Evolutionary conservation across 192 early-diverging fungal genomes (phyloP).

Genomic region (Helicostylum pulchrum): DNA sequence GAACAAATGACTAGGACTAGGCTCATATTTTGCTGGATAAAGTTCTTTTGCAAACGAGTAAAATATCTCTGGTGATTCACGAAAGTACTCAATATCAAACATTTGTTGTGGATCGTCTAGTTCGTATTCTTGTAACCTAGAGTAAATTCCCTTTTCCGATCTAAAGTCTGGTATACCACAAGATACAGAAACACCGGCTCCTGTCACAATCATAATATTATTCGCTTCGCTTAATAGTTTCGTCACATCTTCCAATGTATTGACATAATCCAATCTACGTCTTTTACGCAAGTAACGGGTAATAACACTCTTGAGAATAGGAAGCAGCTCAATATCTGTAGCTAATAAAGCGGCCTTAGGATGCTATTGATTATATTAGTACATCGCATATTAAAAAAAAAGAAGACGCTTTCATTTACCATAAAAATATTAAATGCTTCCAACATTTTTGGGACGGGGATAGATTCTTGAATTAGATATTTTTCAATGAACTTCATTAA

Average conservation of each 20-base stretch:
- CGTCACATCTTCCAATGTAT: slow-evolving; percentile 63
- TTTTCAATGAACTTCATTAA: slow-evolving; percentile 64
- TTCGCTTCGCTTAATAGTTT: slow-evolving; percentile 52
- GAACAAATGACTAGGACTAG: slow-evolving; percentile 85
- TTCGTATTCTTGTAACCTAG: slow-evolving; percentile 82
- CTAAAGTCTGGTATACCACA: slow-evolving; percentile 98
- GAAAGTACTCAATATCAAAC: slow-evolving; percentile 95
- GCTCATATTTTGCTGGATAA: slow-evolving; percentile 83
- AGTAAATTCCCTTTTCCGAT: slow-evolving; percentile 90
- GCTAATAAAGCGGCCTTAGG: slow-evolving; percentile 42
- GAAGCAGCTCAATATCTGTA: slow-evolving; percentile 57
- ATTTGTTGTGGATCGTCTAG: slow-evolving; percentile 91
- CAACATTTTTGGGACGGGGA: slow-evolving; percentile 57
- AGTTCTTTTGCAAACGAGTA: slow-evolving; percentile 95
- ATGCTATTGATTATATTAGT: slow-evolving; percentile 12
- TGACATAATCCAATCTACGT: slow-evolving; percentile 48
- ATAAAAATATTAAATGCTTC: slow-evolving; percentile 56
- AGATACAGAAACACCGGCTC: slow-evolving; percentile 87
- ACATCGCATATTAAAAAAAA: neutral
- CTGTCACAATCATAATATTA: slow-evolving; percentile 89
- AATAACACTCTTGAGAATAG: slow-evolving; percentile 54
- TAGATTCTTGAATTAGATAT: slow-evolving; percentile 44
- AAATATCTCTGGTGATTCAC: slow-evolving; percentile 82
- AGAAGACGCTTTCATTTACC: slow-evolving; percentile 27
- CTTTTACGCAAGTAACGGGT: slow-evolving; percentile 56